These are phyloP conservation scores for Saururus chinensis DNA, from an alignment of 164 flowering plant genomes.

Conservation along the genomic window DNA sequence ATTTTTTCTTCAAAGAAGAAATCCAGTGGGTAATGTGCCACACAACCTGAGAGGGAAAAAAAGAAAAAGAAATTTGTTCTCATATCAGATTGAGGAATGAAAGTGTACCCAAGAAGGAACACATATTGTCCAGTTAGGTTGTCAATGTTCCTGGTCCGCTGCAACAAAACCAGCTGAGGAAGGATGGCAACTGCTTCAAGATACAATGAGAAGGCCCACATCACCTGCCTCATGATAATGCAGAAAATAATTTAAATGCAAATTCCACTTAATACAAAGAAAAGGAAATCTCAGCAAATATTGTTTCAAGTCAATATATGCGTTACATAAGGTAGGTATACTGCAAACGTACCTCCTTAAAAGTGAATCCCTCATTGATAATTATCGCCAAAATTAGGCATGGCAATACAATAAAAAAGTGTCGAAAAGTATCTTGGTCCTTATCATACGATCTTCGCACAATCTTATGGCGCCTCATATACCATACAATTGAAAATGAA, in stretches of 20 bases:
- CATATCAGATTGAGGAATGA: background rate
- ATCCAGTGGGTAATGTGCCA: too few relatives aligned
- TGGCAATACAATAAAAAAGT: slow-evolving; percentile 57
- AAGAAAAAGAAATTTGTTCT: too few relatives aligned
- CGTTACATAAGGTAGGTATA: background rate
- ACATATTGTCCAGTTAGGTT: slow-evolving; percentile 94
- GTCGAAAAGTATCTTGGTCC: slow-evolving; percentile 92
- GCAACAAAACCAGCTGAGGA: slow-evolving; percentile 90
- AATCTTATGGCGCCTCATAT: slow-evolving; percentile 77
- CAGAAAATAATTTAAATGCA: background rate
- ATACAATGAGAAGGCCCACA: slow-evolving; percentile 90
- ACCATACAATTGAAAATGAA: slow-evolving; percentile 92
- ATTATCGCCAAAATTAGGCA: slow-evolving; percentile 71
- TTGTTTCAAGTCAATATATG: too few relatives aligned
- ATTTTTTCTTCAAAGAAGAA: too few relatives aligned
- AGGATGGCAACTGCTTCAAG: slow-evolving; percentile 96
- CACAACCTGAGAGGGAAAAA: background rate
- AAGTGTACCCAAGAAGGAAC: slow-evolving; percentile 68
- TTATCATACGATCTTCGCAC: slow-evolving; percentile 83
- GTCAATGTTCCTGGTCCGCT: slow-evolving; percentile 86
- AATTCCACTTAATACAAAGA: background rate
- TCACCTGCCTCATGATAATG: slow-evolving; percentile 34
- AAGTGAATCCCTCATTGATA: slow-evolving; percentile 70
- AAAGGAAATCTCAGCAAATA: background rate
- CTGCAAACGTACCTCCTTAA: slow-evolving; percentile 49